Conservation (phyloP, 2,329 filamentous ascomycete species). For the Mariannaea sp. region DNA sequence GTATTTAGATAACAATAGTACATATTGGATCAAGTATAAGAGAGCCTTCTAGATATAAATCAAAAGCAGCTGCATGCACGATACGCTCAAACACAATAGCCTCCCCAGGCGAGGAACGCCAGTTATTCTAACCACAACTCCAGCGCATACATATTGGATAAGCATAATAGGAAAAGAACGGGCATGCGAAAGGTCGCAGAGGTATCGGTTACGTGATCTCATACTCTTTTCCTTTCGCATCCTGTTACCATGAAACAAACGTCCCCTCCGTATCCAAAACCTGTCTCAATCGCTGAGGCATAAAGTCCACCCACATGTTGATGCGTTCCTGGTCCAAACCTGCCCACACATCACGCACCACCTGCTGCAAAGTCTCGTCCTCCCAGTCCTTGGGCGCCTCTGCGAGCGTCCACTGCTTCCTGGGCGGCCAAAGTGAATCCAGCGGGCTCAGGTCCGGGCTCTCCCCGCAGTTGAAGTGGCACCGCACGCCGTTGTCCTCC, state of each 20-base stretch:
- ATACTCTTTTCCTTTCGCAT: no score
- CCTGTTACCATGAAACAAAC: conserved; percentile 42
- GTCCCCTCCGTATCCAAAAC: conserved; percentile 41
- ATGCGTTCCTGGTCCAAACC: conserved; percentile 40
- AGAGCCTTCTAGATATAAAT: no score
- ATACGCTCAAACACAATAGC: no score
- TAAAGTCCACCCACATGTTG: conserved; percentile 46
- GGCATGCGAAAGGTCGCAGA: no score
- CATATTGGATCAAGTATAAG: no score
- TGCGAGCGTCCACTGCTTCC: conserved; percentile 42
- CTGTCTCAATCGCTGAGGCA: conserved; percentile 42
- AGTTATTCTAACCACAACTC: neutral
- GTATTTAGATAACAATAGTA: no score
- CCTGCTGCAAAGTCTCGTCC: conserved; percentile 40
- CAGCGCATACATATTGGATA: neutral
- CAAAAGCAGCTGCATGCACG: no score
- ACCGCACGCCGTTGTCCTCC: conserved; percentile 39
- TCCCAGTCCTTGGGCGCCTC: conserved; percentile 41
- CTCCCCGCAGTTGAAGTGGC: conserved; percentile 45
- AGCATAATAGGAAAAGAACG: neutral
- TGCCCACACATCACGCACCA: conserved; percentile 40
- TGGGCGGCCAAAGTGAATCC: conserved; percentile 43
- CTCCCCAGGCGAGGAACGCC: neutral
- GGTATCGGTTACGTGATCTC: no score
- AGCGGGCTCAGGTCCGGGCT: conserved; percentile 45